These are phyloP conservation scores for Nannizziopsis barbatae DNA, from an alignment of 2,329 filamentous ascomycete species.

Conservation along the genomic window DNA sequence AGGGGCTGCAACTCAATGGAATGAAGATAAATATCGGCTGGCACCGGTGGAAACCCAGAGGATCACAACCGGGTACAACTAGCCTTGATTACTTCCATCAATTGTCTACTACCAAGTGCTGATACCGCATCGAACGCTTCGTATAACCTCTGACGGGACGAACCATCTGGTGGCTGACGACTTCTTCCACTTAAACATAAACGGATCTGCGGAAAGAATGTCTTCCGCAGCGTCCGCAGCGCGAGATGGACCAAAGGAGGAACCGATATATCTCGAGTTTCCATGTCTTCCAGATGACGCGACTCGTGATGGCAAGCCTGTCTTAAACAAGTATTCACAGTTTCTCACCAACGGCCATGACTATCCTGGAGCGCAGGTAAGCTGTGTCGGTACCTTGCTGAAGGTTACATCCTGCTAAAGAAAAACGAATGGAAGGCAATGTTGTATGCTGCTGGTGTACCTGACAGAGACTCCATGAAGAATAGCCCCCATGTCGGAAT, in stretches of 20 bases:
- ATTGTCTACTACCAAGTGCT: too few relatives aligned
- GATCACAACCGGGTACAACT: too few relatives aligned
- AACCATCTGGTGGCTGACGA: too few relatives aligned
- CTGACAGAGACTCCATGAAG: constrained; percentile 74
- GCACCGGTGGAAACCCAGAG: too few relatives aligned
- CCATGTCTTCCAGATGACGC: constrained; percentile 43
- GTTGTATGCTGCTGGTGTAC: constrained; percentile 87
- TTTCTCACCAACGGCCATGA: constrained; percentile 75
- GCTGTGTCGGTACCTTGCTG: constrained; percentile 9
- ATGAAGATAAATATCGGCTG: too few relatives aligned
- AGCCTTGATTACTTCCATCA: too few relatives aligned
- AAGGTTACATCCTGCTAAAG: neutral
- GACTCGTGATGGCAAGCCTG: constrained; percentile 47
- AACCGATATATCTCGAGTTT: constrained; percentile 47
- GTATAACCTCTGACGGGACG: too few relatives aligned
- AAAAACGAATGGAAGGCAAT: constrained; percentile 55
- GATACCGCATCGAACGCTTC: too few relatives aligned
- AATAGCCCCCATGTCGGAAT: constrained; percentile 82
- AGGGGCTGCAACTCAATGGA: too few relatives aligned
- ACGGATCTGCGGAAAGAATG: constrained; percentile 1
- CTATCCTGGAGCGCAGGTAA: constrained; percentile 78
- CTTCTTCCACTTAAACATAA: too few relatives aligned
- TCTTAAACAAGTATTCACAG: constrained; percentile 76
- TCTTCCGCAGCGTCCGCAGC: neutral
- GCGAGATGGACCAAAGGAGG: constrained; percentile 21